phyloP scores from a whole-genome alignment of 768 basidiomycete genomes.

The Lentinula detonsa region DNA sequence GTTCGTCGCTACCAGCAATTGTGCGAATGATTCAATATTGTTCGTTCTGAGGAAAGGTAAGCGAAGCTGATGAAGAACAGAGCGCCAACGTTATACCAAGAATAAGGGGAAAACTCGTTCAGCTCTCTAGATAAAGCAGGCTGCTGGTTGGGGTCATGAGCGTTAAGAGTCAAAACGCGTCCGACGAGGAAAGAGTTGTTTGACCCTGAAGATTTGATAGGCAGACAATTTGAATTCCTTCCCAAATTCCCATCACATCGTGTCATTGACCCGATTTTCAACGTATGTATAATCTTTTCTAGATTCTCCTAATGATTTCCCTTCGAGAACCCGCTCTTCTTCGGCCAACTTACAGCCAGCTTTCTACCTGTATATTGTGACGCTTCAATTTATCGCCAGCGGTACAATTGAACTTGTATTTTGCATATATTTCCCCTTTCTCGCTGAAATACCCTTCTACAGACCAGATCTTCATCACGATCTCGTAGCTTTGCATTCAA shows the following conservation, averaged over 20 bases:
- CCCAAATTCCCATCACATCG: not conserved
- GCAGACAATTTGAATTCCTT: not conserved
- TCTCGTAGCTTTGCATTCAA: not conserved
- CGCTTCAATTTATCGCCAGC: not conserved
- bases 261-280: not conserved
- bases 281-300: not conserved
- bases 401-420: not conserved
- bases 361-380: not conserved
- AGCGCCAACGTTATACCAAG: not conserved
- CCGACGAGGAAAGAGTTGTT: not conserved
- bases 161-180: constrained; percentile 1
- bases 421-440: not conserved
- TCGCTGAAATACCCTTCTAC: not conserved
- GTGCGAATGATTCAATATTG: not conserved
- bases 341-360: not conserved
- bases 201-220: not conserved
- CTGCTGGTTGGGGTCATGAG: not conserved
- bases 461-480: not conserved
- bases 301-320: not conserved
- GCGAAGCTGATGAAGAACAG: not conserved
- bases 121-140: not conserved
- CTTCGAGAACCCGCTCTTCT: not conserved
- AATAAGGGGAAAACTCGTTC: not conserved
- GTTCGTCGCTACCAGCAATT: not conserved
- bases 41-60: not conserved